Conservation (phyloP, 2,329 filamentous ascomycete genomes). For the Colletotrichum shisoi region DNA sequence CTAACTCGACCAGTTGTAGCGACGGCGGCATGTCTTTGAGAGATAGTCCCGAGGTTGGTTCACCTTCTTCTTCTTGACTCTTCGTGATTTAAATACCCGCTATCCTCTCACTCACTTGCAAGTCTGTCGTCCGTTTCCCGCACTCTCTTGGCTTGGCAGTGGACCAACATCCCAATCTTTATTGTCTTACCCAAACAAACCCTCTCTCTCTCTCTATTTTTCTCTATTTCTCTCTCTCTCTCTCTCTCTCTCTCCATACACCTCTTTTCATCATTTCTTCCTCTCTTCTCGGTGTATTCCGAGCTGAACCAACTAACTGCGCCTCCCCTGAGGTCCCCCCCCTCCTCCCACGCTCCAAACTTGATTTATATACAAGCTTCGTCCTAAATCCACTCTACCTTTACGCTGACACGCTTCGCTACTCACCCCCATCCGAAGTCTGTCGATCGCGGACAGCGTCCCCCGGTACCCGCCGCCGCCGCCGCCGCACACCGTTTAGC, state of each 20-base stretch:
- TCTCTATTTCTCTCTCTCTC: background rate
- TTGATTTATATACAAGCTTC: constrained; percentile 1
- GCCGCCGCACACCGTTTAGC: constrained; percentile 31
- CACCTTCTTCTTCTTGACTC: constrained; percentile 10
- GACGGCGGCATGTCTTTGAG: constrained; percentile 12
- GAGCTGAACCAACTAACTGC: constrained; percentile 6
- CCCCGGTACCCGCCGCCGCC: constrained; percentile 11
- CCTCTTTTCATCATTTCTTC: background rate
- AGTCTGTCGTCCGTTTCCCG: background rate
- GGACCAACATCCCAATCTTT: background rate
- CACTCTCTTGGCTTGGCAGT: background rate
- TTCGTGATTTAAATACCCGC: constrained; percentile 30
- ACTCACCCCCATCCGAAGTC: constrained; percentile 30
- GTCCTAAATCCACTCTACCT: constrained; percentile 23
- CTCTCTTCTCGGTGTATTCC: background rate
- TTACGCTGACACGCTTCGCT: constrained; percentile 34
- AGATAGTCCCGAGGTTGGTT: constrained; percentile 14
- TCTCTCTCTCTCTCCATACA: background rate
- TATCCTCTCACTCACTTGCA: background rate
- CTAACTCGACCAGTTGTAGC: background rate
- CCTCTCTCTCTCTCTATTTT: too few relatives aligned
- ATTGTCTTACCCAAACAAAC: background rate
- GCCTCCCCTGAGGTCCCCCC: background rate
- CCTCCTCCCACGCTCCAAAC: background rate
- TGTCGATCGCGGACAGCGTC: constrained; percentile 31